These are phyloP conservation scores for Excoecaria cochinchinensis DNA, from an alignment of 345 rosid genomes.

Conservation along the genomic window DNA sequence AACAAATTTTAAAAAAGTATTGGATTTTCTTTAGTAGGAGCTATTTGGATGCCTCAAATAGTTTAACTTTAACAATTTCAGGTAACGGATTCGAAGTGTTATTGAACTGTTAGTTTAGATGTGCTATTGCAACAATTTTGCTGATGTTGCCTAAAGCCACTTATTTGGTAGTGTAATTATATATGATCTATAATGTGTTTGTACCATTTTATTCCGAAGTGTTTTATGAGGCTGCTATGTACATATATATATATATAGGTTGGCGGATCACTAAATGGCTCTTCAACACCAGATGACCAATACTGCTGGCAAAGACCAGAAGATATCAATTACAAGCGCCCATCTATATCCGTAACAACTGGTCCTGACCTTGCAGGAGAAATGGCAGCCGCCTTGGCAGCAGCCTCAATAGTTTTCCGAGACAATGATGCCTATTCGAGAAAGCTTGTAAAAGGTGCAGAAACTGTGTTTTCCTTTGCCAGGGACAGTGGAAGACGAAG, in stretches of 20 bases:
- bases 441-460: conserved; percentile 60
- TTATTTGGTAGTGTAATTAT: no score
- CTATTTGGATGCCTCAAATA: no score
- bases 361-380: conserved; percentile 77
- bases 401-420: conserved; percentile 75
- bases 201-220: no score
- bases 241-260: conserved; percentile 35
- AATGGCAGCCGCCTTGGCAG: conserved; percentile 71
- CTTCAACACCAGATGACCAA: conserved; percentile 66
- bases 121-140: no score
- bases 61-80: no score
- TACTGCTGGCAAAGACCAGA: conserved; percentile 82
- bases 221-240: no score
- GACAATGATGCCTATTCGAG: conserved; percentile 51
- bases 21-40: no score
- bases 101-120: not conserved
- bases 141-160: no score
- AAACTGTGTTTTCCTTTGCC: conserved; percentile 54
- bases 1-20: no score
- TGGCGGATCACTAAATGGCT: conserved; percentile 57
- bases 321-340: conserved; percentile 71
- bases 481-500: conserved; percentile 47
- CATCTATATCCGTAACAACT: conserved; percentile 30
- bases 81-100: no score
- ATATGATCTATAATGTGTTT: no score